Conservation (phyloP, 2,329 filamentous ascomycete genomes). For the Dactylella cylindrospora region DNA sequence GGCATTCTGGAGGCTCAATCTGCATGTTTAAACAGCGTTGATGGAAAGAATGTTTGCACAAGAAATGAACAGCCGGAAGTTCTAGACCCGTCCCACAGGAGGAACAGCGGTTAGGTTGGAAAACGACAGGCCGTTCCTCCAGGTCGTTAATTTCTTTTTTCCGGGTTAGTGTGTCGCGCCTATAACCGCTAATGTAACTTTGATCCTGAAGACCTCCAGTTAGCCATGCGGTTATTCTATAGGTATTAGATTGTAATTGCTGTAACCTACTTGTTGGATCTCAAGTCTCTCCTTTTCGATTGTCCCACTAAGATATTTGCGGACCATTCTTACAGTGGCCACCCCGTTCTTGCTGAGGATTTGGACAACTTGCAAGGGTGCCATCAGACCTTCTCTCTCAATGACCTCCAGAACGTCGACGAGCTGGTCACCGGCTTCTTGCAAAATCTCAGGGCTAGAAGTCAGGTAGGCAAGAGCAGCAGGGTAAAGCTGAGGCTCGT, state of each 20-base stretch:
- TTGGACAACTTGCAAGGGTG: slow-evolving; percentile 93
- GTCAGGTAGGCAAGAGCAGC: slow-evolving; percentile 92
- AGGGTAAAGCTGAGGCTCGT: slow-evolving; percentile 88
- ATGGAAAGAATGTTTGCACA: slow-evolving; percentile 97
- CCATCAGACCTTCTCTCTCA: slow-evolving; percentile 87
- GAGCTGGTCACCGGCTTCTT: slow-evolving; percentile 82
- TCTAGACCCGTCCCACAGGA: slow-evolving; percentile 78
- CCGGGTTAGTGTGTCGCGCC: slow-evolving; percentile 77
- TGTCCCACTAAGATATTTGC: slow-evolving; percentile 83
- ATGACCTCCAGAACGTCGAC: slow-evolving; percentile 79
- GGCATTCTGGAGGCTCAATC: slow-evolving; percentile 73
- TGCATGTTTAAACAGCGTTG: slow-evolving; percentile 76
- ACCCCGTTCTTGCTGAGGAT: slow-evolving; percentile 77
- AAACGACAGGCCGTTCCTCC: slow-evolving; percentile 76
- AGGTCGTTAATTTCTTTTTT: slow-evolving; percentile 76
- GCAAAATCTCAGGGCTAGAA: slow-evolving; percentile 75
- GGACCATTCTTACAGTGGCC: slow-evolving; percentile 96
- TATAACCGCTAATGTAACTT: slow-evolving; percentile 70
- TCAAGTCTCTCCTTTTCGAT: slow-evolving; percentile 86
- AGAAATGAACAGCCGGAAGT: slow-evolving; percentile 87
- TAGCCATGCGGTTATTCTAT: background rate
- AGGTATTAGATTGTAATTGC: background rate
- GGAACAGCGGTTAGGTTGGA: slow-evolving; percentile 85
- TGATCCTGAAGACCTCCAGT: background rate
- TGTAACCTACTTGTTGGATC: slow-evolving; percentile 62